These are phyloP conservation scores for Pichia cabralensis DNA, from an alignment of 805 yeast species.

Conservation along the genomic window DNA sequence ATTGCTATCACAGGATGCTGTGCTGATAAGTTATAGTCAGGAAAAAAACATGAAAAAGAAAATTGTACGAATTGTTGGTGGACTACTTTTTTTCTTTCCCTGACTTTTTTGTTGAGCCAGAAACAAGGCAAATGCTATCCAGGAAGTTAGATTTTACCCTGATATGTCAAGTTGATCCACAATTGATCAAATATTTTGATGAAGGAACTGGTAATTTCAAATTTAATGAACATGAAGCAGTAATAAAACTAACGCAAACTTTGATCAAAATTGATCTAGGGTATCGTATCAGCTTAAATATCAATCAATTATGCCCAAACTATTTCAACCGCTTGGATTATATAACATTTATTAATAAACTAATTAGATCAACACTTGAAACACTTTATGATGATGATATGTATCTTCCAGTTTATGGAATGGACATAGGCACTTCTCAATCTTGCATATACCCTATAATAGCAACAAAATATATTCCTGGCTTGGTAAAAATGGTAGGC, in stretches of 20 bases:
- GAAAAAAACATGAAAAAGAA: too few species aligned
- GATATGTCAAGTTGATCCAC: constrained; percentile 9
- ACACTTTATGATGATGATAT: too few species aligned
- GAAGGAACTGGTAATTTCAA: constrained; percentile 10
- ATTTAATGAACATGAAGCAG: constrained; percentile 16
- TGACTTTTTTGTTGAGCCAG: neutral
- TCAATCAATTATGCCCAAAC: constrained; percentile 24
- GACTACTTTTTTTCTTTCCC: neutral
- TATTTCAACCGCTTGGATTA: constrained; percentile 23
- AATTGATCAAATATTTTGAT: constrained; percentile 11
- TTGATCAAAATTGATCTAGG: constrained; percentile 13
- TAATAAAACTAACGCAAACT: constrained; percentile 15
- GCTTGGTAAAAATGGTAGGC: constrained; percentile 21
- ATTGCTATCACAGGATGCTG: too few species aligned
- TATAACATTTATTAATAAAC: constrained; percentile 13
- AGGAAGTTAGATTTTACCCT: constrained; percentile 2
- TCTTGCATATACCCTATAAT: constrained; percentile 38
- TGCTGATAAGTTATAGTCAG: too few species aligned
- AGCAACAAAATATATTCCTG: constrained; percentile 17
- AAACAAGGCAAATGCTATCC: neutral
- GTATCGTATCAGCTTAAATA: constrained; percentile 11
- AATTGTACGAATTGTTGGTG: neutral
- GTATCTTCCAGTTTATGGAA: constrained; percentile 14
- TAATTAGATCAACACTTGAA: constrained; percentile 6
- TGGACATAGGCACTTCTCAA: constrained; percentile 45